Base-by-base conservation (phyloP, 306 rosid species). In the Pyrus bretschneideri region DNA sequence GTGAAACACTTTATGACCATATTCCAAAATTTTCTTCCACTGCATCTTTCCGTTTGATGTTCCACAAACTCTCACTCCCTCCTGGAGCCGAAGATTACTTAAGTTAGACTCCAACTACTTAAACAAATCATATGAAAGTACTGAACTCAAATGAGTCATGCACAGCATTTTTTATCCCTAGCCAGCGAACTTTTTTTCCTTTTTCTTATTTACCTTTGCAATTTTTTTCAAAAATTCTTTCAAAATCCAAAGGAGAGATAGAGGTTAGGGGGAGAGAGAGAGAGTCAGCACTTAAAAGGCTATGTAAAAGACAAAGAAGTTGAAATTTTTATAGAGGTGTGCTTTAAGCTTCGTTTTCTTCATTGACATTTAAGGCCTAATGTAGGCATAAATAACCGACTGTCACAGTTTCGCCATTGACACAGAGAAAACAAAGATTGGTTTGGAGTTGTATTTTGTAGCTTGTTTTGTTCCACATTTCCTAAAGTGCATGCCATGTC, bases 11-110 rank as follows among this genome's bases (percentile, higher is more conserved):
- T 70, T 71, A 45, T 29, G 67, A 31, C 91, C 91, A 11, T 25
- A 75, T 46, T 83, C 86, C 79, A 87, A 83, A 83, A 87, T 81
- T 66, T 72, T 79, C 81, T 58, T 79, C 91, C 89, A 85, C 2
- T 84, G 88, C 13, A 83, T 14, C 68, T 83, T 81, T 78, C 74
- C 64, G 18, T 69, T 69, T 27, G 12, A 54, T 45, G 63, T 35
- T 12, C 23, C 60, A 71, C 76, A 79, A 21, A 45, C 44, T 38
- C 30, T 68, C 67, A 87, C 90, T 77, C 97, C 97, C 78, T 89
- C 88, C 98, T 93, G 87, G 58, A 84, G 71, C 30, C 62, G 29
- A 30, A 72, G 38, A 74, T 9, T 40, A 81, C 45, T 5, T n/a
- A 42, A 35, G 21, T 29, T 33, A 64, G 73, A 79, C 23, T 23